Conservation (phyloP, 1,139 yeast genomes). For the Eremothecium gossypii region DNA sequence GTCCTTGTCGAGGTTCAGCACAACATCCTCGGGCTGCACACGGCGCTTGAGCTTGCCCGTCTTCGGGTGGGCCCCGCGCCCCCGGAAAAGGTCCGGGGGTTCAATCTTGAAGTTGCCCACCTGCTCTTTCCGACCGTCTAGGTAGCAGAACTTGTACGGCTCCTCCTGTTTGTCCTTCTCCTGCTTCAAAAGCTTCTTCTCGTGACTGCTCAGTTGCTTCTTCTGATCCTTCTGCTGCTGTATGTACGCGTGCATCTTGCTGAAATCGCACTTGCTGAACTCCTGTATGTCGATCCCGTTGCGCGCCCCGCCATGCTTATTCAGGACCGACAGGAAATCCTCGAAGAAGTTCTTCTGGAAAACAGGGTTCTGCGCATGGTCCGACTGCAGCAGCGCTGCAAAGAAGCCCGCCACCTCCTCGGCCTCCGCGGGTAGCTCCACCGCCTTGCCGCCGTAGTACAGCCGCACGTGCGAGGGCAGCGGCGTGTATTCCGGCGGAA, state of each 20-base stretch:
- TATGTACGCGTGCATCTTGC: slow-evolving; percentile 62
- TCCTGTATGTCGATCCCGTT: slow-evolving; percentile 41
- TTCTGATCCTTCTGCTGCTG: slow-evolving; percentile 66
- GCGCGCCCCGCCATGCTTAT: slow-evolving; percentile 57
- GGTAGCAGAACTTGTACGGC: slow-evolving; percentile 65
- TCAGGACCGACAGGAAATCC: slow-evolving; percentile 63
- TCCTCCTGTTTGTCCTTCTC: slow-evolving; percentile 74
- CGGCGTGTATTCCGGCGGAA: slow-evolving; percentile 88
- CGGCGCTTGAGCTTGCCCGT: slow-evolving; percentile 82
- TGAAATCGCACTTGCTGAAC: slow-evolving; percentile 70
- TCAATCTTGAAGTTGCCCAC: slow-evolving; percentile 92
- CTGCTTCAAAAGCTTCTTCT: slow-evolving; percentile 61
- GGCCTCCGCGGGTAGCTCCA: slow-evolving; percentile 65
- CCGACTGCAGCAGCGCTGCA: slow-evolving; percentile 82
- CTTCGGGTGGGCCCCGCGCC: slow-evolving; percentile 95
- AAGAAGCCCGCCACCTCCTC: slow-evolving; percentile 96
- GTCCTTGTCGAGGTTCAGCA: slow-evolving; percentile 68
- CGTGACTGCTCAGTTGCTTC: slow-evolving; percentile 56
- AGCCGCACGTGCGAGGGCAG: slow-evolving; percentile 73
- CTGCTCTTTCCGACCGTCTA: slow-evolving; percentile 84
- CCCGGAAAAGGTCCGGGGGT: slow-evolving; percentile 93
- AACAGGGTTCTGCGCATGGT: slow-evolving; percentile 78
- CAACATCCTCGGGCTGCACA: slow-evolving; percentile 82
- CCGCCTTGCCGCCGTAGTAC: slow-evolving; percentile 67
- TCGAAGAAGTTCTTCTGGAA: slow-evolving; percentile 80